Base-by-base conservation (phyloP, 495 filamentous ascomycete genomes). In the Annulohypoxylon bovei region DNA sequence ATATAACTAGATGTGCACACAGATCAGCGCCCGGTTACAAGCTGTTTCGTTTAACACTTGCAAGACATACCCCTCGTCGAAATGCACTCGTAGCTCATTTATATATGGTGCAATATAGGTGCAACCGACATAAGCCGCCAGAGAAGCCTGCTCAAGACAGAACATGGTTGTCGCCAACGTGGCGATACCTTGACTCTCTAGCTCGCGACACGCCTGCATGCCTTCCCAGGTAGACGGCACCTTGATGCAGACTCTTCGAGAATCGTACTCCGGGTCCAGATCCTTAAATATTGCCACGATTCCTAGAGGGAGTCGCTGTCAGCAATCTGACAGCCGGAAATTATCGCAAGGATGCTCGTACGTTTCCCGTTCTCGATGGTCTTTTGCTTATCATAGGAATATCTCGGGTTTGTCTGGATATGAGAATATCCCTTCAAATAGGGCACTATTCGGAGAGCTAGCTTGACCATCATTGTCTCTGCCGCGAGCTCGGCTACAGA, bases 211-310 rank as follows among this genome's bases (percentile, higher is more conserved):
- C 27, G 88, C 89, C 73, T 85, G 81, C 18, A 90, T 75, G 3
- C 89, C 89, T 72, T 90, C 87, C 84, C 87, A 89, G 5, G 88
- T 91, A 23, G 83, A 79, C 1, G 87, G 87, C 52, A 91, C 84
- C 62, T 90, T 91, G 79, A 90, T 86, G 49, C 83, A 88, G 42
- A 91, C 77, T 62, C 86, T 81, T 5, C 76, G 74, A n/a, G 70
- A 54, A 28, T 86, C 78, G 67, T 88, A 85, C 4, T 56, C 62
- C 0, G 85, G 84, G 14, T 83, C 78, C 6, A 90, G 70, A 37
- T 81, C 74, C 30, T 79, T 73, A 74, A 87, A 85, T 59, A 86
- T 72, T 8, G 78, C 65, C 6, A 86, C 74, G 27, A 88, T 82
- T 44, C 86, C 86, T 87, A 68, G 32, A 37, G 0, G 37, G 8